Conservation (phyloP, 345 rosid species). For the Litchi chinensis region DNA sequence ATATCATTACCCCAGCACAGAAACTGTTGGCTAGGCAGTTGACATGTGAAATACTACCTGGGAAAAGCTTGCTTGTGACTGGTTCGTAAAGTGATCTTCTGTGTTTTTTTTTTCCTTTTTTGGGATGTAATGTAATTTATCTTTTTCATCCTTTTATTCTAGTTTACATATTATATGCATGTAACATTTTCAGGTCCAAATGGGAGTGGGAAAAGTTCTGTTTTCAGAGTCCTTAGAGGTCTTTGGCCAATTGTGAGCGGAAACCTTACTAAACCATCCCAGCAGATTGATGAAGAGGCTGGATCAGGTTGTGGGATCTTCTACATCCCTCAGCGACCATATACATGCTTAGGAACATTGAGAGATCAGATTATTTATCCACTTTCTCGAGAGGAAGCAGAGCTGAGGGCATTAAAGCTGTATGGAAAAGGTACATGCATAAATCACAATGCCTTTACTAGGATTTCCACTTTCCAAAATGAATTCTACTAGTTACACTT, state of each 20-base stretch:
- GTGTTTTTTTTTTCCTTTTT: neutral
- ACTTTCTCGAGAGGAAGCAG: slow-evolving; percentile 84
- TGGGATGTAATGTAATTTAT: neutral
- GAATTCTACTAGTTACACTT: neutral
- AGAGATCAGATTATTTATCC: slow-evolving; percentile 99
- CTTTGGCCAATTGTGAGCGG: slow-evolving; percentile 98
- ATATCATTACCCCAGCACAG: slow-evolving; percentile 88
- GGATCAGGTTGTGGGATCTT: slow-evolving; percentile 74
- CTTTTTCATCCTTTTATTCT: slow-evolving; percentile 15
- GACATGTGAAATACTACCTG: slow-evolving; percentile 71
- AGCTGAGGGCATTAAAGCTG: slow-evolving; percentile 47
- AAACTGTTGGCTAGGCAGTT: slow-evolving; percentile 85
- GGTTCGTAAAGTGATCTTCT: slow-evolving; percentile 55
- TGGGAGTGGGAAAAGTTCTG: slow-evolving; percentile 95
- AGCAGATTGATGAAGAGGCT: slow-evolving; percentile 47
- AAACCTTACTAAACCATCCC: slow-evolving; percentile 67
- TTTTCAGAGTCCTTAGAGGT: slow-evolving; percentile 92
- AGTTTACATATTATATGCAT: slow-evolving; percentile 33
- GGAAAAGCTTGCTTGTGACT: slow-evolving; percentile 92
- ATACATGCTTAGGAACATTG: slow-evolving; percentile 95
- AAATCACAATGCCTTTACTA: slow-evolving; percentile 16
- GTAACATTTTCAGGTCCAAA: slow-evolving; percentile 72
- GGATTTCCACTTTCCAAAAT: slow-evolving; percentile 16
- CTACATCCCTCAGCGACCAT: slow-evolving; percentile 92
- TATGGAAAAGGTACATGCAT: slow-evolving; percentile 50